Base-by-base conservation (phyloP, 768 basidiomycete species). In the Hydnomerulius pinastri region DNA sequence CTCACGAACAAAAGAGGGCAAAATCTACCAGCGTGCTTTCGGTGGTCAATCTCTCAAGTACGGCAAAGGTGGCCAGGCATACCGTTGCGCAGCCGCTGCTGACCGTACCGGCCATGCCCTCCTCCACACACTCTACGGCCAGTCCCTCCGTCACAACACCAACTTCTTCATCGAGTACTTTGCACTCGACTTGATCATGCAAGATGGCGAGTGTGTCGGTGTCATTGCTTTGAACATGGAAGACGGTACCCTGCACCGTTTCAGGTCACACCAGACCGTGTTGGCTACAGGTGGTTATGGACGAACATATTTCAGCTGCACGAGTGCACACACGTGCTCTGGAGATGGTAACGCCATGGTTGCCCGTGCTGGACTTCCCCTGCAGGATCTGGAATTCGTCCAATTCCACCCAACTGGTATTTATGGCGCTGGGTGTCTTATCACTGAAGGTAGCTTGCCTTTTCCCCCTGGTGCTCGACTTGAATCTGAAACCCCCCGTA, bases 101-200 rank as follows among this genome's bases (percentile, higher is more conserved):
- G 97, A 99, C 71, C 91, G 97, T 69, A 99, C 97, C 6, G 97
- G 97, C 23, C 97, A 99, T 65, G 97, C 97, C 18, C 84, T 99
- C 65, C 84, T 99, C 37, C 97, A 99, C 78, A 98, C 96, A 8
- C 90, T 99, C 48, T 99, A 99, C 64, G 97, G 97, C 60, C 97
- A 99, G 77, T 98, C 96, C 51, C 84, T 99, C 53, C 88, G 93
- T 51, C 97, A 99, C 79, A 87, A 98, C 79, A 98, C 97, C 69
- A 96, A 98, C 74, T 99, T 98, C 75, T 99, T 99, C 78, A 98
- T 99, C 71, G 97, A 99, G 71, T 99, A 96, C 73, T 98, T 99
- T 70, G 97, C 96, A n/a, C 83, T 96, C 50, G 97, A 99, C 70
- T 77, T 99, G 53, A 92, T 99, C 70, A 99, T 99, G 97, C 80